A percentile compares a stretch with the other conserved stretches of the same genome.
These are phyloP conservation scores for Diaporthe humulicola DNA, from an alignment of 2,329 filamentous ascomycete genomes.

Conservation along the genomic window DNA sequence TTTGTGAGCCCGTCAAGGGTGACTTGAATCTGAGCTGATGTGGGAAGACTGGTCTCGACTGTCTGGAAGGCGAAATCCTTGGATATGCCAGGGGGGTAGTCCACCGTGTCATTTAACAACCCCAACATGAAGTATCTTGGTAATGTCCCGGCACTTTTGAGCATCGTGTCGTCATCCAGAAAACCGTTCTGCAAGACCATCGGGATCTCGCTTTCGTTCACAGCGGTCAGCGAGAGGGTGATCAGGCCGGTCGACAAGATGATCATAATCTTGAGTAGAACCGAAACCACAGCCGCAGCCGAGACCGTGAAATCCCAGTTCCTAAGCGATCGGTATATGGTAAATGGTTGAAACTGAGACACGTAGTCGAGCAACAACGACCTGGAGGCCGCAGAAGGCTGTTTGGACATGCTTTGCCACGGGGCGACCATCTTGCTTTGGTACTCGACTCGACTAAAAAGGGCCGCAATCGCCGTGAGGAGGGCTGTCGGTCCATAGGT, in stretches of 20 bases:
- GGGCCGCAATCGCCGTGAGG: slow-evolving; percentile 49
- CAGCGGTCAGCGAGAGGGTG: slow-evolving; percentile 48
- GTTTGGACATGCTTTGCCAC: slow-evolving; percentile 52
- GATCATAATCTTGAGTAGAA: slow-evolving; percentile 51
- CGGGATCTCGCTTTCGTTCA: slow-evolving; percentile 41
- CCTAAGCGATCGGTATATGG: slow-evolving; percentile 47
- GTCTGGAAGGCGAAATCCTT: slow-evolving; percentile 51
- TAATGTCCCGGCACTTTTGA: slow-evolving; percentile 46
- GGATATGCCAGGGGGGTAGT: slow-evolving; percentile 51
- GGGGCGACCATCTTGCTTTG: slow-evolving; percentile 54
- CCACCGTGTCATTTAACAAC: slow-evolving; percentile 45
- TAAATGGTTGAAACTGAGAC: slow-evolving; percentile 43
- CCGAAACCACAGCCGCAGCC: slow-evolving; percentile 43
- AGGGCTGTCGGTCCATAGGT: slow-evolving; percentile 52
- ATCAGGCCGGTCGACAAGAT: slow-evolving; percentile 54
- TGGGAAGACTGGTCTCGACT: slow-evolving; percentile 46
- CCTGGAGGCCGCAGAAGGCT: slow-evolving; percentile 46
- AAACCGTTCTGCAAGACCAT: slow-evolving; percentile 49
- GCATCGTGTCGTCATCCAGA: slow-evolving; percentile 43
- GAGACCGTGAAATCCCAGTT: slow-evolving; percentile 54
- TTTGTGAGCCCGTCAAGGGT: slow-evolving; percentile 52
- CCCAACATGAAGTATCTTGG: slow-evolving; percentile 52
- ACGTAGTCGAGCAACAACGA: slow-evolving; percentile 54
- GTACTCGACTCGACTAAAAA: slow-evolving; percentile 55
- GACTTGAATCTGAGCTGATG: slow-evolving; percentile 47